Evolutionary conservation across 164 flowering plant species (phyloP), one percentile per base, ranked within the genome.

Genomic region (Annona squamosa): DNA sequence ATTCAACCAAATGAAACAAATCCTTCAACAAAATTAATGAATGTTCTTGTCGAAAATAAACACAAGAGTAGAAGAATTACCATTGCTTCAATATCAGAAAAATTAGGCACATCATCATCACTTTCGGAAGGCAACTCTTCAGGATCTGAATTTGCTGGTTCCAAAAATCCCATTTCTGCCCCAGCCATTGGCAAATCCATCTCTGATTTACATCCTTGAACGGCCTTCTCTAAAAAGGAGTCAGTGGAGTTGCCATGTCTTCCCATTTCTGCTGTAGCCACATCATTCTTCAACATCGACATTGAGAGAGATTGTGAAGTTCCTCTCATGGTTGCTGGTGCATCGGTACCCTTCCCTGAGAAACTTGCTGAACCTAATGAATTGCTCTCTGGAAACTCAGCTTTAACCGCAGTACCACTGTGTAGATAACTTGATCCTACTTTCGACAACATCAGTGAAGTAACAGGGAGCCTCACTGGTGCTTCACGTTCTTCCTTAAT

Each of bases 11-110:
- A 77, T 46, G 42, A 68, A 48, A 65, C 70, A n/a, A 73, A 62
- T 37, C 7, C 62, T 42, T 46, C 48, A 45, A 48, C 74, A 45
- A 74, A 70, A 68, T 17, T 4, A 19, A 48, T 69, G 3, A 26
- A 9, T 26, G 37, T 62, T 26, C 56, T 43, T 13, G 52, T 52
- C 59, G 10, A 17, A 76, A 19, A 4, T 43, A 62, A 46, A 57
- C 6, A 61, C 26, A 17, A 67, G 71, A 13, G 52, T n/a, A 43
- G 48, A 17, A 48, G 17, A 63, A 41, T 71, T 81, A 94, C 98
- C 98, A 94, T 87, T 66, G 94, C 88, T 86, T 94, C 97, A 79
- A 92, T 79, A 80, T 94, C 97, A 67, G 98, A 91, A 83, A 84
- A 91, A 76, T 77, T 79, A 63, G 98, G 98, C 59, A 90, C 80